These are phyloP conservation scores for Phytopythium vexans DNA, from an alignment of 352 stramenopile species.

Conservation along the genomic window DNA sequence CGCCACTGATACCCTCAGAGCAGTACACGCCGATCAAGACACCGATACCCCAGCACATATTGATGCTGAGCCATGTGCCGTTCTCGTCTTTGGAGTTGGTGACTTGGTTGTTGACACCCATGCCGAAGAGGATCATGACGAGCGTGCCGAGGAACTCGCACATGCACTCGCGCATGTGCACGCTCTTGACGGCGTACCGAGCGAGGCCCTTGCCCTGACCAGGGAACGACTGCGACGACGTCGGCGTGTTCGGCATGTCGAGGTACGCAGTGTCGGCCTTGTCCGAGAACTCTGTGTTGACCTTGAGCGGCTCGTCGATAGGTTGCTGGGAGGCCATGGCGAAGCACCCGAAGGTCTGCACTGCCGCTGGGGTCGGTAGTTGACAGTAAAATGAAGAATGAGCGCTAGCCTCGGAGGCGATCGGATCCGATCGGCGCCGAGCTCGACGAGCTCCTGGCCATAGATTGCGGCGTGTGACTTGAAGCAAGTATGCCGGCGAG, in stretches of 20 bases:
- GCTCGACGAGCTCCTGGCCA: too few relatives aligned
- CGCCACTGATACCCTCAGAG: too few relatives aligned
- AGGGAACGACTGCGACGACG: conserved; percentile 2
- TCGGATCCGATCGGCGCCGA: too few relatives aligned
- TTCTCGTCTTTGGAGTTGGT: conserved; percentile 28
- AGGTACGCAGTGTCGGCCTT: conserved; percentile 9
- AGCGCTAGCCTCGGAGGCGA: too few relatives aligned
- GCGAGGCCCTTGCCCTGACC: conserved; percentile 44
- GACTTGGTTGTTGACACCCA: conserved; percentile 49
- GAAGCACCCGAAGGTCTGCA: too few relatives aligned
- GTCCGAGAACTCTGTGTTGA: conserved; percentile 9
- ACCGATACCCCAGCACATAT: conserved; percentile 23
- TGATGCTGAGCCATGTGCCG: conserved; percentile 55
- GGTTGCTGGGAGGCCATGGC: too few relatives aligned
- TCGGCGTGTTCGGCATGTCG: conserved; percentile 7
- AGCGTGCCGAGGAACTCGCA: conserved; percentile 47
- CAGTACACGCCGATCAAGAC: conserved; percentile 25
- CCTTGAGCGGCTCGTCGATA: conserved; percentile 7
- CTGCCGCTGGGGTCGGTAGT: too few relatives aligned
- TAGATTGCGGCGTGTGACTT: too few relatives aligned
- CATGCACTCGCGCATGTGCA: conserved; percentile 36
- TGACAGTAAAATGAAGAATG: too few relatives aligned
- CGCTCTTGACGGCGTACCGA: conserved; percentile 19
- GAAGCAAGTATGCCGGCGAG: too few relatives aligned
- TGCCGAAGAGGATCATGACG: conserved; percentile 42